phyloP scores from a whole-genome alignment of 75 land plant species.

The Picea glauca region DNA sequence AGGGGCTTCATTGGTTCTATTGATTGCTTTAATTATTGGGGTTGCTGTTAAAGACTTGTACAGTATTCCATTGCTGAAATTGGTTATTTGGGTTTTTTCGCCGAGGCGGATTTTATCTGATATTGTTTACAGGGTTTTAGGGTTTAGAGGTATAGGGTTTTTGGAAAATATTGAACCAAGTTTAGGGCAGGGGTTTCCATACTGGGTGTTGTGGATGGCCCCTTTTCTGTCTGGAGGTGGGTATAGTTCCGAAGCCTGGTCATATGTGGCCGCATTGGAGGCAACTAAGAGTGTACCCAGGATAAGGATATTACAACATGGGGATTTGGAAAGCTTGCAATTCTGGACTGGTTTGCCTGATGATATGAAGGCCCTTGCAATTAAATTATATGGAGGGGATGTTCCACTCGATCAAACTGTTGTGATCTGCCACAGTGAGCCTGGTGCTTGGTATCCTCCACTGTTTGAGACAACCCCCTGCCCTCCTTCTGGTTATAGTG shows the following conservation, averaged over 20 bases:
- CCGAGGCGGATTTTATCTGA: not conserved
- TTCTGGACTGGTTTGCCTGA: conserved; percentile 78
- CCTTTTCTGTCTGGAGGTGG: conserved; percentile 89
- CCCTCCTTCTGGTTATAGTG: conserved; percentile 61
- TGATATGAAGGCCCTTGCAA: conserved; percentile 27
- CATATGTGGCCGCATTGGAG: conserved; percentile 50
- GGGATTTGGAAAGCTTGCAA: conserved; percentile 43
- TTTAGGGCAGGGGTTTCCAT: conserved; percentile 6
- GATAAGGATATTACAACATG: conserved; percentile 38
- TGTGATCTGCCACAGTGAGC: conserved; percentile 90
- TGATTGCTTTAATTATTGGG: conserved; percentile 4
- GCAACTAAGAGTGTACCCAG: conserved; percentile 19
- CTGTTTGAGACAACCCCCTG: conserved; percentile 68
- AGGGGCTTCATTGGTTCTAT: not conserved
- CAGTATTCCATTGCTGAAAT: not conserved
- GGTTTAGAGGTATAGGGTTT: not conserved
- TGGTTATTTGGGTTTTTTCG: not conserved
- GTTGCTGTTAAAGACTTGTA: not conserved
- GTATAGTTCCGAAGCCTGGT: conserved; percentile 84
- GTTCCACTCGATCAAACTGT: conserved; percentile 37
- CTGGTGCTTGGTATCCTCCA: conserved; percentile 90
- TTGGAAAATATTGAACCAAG: not conserved
- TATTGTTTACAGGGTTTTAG: not conserved
- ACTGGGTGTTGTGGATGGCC: conserved; percentile 88
- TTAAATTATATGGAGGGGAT: conserved; percentile 27